phyloP scores from a whole-genome alignment of 495 filamentous ascomycete species.

The Penicillium cataractarum region DNA sequence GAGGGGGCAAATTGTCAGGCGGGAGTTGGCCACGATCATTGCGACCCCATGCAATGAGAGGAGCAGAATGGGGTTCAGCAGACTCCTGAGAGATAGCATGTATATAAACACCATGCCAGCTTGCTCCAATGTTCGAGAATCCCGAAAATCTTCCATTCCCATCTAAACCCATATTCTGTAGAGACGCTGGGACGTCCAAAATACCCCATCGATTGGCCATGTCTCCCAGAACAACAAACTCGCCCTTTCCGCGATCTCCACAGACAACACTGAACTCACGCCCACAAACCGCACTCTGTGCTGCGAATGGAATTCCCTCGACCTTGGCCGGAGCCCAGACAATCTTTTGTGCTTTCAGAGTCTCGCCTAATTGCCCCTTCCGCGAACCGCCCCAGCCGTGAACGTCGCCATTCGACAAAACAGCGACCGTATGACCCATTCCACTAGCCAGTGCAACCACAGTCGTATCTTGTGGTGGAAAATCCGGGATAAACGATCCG shows the following conservation, averaged over 20 bases:
- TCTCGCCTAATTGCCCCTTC: constrained; percentile 78
- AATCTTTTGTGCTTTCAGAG: constrained; percentile 40
- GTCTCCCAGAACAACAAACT: constrained; percentile 65
- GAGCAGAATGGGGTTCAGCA: background rate
- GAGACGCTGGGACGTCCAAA: constrained; percentile 41
- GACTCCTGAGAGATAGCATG: constrained; percentile 23
- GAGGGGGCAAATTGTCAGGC: constrained; percentile 54
- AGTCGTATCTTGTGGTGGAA: constrained; percentile 57
- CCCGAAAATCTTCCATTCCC: constrained; percentile 24
- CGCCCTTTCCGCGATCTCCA: constrained; percentile 53
- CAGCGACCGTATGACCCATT: constrained; percentile 75
- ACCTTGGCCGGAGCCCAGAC: constrained; percentile 64
- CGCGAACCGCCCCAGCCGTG: constrained; percentile 88
- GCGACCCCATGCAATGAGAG: constrained; percentile 62
- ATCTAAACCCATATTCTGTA: background rate
- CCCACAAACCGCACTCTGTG: constrained; percentile 68
- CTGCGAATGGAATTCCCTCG: constrained; percentile 52
- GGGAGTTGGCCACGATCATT: constrained; percentile 82
- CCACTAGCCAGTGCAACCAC: constrained; percentile 66
- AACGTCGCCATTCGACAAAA: constrained; percentile 73
- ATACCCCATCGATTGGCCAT: constrained; percentile 65
- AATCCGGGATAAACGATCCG: constrained; percentile 51
- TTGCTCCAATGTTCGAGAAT: constrained; percentile 57
- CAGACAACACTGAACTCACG: constrained; percentile 79
- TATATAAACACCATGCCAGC: constrained; percentile 83